Evolutionary conservation across 352 stramenopile species (phyloP), one percentile per base, ranked within the genome.

Genomic region (Phytophthora podocarpi): DNA sequence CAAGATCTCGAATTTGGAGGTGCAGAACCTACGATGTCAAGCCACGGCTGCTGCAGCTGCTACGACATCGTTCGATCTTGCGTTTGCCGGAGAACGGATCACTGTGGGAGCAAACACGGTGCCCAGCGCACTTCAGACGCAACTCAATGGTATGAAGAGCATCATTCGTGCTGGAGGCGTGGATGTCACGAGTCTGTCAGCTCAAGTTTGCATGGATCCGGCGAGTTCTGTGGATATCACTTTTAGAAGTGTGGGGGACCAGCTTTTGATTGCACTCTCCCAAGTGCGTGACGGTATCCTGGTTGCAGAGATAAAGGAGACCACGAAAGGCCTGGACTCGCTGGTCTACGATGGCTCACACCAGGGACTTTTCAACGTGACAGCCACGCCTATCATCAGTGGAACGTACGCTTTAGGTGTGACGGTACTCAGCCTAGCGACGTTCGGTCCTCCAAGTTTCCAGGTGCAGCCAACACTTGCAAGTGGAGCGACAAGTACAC

Each of bases 381-480:
- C 70, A 4, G 90, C 97, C 15, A 91, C 83, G 0, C 96, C 96
- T 3, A 87, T 80, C 13, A 56, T 93, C 11, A 90, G 89, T 20
- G 86, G 87, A 1, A 74, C 53, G 4, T 96, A 96, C 57, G 47
- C 59, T 2, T 40, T 95, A 23, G 51, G 26, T 1, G 85, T 95
- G 5, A 75, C 71, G 10, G 82, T 96, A 9, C 52, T 79, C 1
- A 69, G 47, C 12, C 47, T 67, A 16, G 35, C 76, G 15, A 74
- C 89, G 6, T 82, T 93, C 46, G 91, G 79, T 30, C 92, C 89
- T 10, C 72, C 76, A 2, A 93, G 69, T 5, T 78, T 98, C 12
- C 42, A 87, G 16, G 84, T 98, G 13, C 43, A 84, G 46, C 89
- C 95, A 15, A 80, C 87, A n/a, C n/a, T 67, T 7, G 89, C 89